phyloP scores from a whole-genome alignment of 371 early-diverging fungal species.

The Homolaphlyctis polyrhiza region DNA sequence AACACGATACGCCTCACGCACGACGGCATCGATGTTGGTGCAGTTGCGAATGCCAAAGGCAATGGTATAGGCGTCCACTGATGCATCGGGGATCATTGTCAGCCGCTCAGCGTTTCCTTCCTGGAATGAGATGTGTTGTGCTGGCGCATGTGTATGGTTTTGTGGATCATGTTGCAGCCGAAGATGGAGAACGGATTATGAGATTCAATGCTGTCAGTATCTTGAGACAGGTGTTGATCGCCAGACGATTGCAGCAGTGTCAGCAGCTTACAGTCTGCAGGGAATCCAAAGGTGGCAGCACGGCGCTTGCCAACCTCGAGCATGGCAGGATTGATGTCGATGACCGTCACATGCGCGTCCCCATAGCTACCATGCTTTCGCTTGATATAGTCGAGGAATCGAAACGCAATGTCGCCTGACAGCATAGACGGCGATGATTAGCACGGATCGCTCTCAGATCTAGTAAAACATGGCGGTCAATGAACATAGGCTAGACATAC shows the following conservation, averaged over 20 bases:
- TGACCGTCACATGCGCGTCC: slow-evolving; percentile 74
- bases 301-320: slow-evolving; percentile 82
- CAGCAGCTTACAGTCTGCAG: slow-evolving; percentile 9
- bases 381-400: slow-evolving; percentile 77
- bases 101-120: slow-evolving; percentile 92
- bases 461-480: neutral
- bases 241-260: too few species aligned
- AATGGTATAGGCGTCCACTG: slow-evolving; percentile 90
- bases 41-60: slow-evolving; percentile 97
- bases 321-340: slow-evolving; percentile 96
- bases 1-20: slow-evolving; percentile 88
- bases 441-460: neutral
- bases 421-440: slow-evolving; percentile 9
- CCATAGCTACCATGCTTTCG: slow-evolving; percentile 55
- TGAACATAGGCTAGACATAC: slow-evolving; percentile 25
- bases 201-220: too few species aligned
- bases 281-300: slow-evolving; percentile 26
- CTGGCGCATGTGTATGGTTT: neutral
- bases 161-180: neutral
- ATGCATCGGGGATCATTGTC: slow-evolving; percentile 63
- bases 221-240: too few species aligned
- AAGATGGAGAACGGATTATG: too few species aligned
- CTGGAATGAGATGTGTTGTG: slow-evolving; percentile 21
- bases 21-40: slow-evolving; percentile 85
- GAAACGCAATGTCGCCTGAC: slow-evolving; percentile 88